Conservation (phyloP, 345 rosid species). For the Nasturtium officinale region DNA sequence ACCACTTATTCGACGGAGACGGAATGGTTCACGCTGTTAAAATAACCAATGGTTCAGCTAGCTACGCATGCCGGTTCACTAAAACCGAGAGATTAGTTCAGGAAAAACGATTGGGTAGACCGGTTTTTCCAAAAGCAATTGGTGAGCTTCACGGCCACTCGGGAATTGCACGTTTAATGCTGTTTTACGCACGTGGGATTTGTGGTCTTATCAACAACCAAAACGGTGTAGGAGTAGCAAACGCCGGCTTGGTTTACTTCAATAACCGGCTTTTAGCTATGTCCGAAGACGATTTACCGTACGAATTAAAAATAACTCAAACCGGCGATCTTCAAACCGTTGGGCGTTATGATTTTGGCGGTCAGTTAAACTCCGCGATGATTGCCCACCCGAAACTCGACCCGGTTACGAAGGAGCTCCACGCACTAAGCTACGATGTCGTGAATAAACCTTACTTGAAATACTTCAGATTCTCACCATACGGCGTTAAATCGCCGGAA, state of each 20-base stretch:
- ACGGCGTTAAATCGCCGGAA: constrained; percentile 70
- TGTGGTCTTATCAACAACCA: constrained; percentile 63
- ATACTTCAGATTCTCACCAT: constrained; percentile 67
- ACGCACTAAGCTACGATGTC: constrained; percentile 80
- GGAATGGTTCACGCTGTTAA: constrained; percentile 93
- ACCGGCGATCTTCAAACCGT: constrained; percentile 75
- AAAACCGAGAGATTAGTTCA: constrained; percentile 62
- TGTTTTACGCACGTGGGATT: constrained; percentile 68
- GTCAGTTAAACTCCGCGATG: constrained; percentile 73
- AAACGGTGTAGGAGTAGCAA: constrained; percentile 79
- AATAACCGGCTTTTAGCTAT: constrained; percentile 74
- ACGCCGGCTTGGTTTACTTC: constrained; percentile 86
- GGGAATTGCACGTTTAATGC: constrained; percentile 70
- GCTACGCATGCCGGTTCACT: constrained; percentile 88
- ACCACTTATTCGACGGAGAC: constrained; percentile 94
- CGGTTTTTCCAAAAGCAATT: constrained; percentile 86
- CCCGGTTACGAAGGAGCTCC: constrained; percentile 70
- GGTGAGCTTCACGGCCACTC: constrained; percentile 92
- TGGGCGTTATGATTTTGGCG: constrained; percentile 64
- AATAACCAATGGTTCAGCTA: constrained; percentile 60
- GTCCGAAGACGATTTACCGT: constrained; percentile 94
- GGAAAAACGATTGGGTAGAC: constrained; percentile 53
- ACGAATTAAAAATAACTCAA: constrained; percentile 60
- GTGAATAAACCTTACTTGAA: constrained; percentile 73
- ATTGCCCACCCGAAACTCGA: constrained; percentile 95